Base-by-base conservation (phyloP, 345 rosid genomes). In the Pistacia integerrima region DNA sequence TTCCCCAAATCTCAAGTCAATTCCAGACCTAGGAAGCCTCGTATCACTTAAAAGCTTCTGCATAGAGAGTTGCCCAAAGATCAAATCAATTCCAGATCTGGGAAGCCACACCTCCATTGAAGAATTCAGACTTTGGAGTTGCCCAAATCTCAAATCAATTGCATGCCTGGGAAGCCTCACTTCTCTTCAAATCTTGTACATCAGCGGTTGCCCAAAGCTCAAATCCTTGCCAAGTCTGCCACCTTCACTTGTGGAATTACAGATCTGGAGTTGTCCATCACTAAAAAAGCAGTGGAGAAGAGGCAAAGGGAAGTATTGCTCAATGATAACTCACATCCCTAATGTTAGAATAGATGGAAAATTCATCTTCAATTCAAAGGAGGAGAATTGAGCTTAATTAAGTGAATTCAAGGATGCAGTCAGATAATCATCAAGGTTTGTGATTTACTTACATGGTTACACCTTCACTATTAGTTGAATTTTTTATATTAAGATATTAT, bases 71-170 rank as follows among this genome's bases (percentile, higher is more conserved):
- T 60, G 36, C 13, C 28, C 64, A 25, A 25, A 25, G 16, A 1
- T 25, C 12, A 14, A 60, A 35, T 41, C 25, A n/a, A 38, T 65
- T 8, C 69, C 69, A 0, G 52, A 10, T 30, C 25, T 65, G 12
- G 28, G 44, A 6, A 65, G 44, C 16, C 38, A 28, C 8, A 28
- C 3, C 11, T 59, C 14, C 38, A 3, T 64, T 2, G 13, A 5
- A 3, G 1, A 0, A 1, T 18, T 65, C 1, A 0, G 0, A 10
- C 0, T 44, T 18, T 0, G 0, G 0, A 0, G 1, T 0, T 65
- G 69, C 22, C 28, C 16, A n/a, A 3, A 17, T 18, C 52, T 41
- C 44, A 41, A 41, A 41, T 41, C 7, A 41, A 8, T 41, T 41
- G 44, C 44, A 41, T 41, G 44, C 44, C 44, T 41, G 44, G 6